Percentiles rank a stretch among this genome's conserved stretches.
Evolutionary conservation across 129 eudicot species (phyloP).

Genomic region (Deinandra increscens): DNA sequence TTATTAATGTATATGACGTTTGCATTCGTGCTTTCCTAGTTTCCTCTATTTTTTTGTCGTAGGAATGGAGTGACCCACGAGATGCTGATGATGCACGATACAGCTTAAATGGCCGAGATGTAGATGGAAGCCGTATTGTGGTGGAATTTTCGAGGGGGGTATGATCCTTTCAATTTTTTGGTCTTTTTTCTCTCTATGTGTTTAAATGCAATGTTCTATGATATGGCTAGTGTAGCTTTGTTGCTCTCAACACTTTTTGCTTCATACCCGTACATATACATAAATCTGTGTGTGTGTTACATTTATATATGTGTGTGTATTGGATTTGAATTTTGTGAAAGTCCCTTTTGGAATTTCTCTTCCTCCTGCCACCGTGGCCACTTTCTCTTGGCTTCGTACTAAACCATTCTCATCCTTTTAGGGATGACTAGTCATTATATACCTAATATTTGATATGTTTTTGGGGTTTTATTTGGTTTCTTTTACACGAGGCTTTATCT

Average conservation of each 20-base stretch:
- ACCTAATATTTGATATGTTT: too few relatives aligned
- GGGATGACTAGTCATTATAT: background rate
- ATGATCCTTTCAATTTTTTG: background rate
- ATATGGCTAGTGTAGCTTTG: background rate
- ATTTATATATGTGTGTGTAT: too few relatives aligned
- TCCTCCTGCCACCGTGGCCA: background rate
- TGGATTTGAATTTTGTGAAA: background rate
- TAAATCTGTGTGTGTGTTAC: too few relatives aligned
- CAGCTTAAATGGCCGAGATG: too few relatives aligned
- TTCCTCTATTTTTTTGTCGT: too few relatives aligned
- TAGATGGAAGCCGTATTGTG: too few relatives aligned
- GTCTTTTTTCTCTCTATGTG: background rate
- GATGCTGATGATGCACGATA: too few relatives aligned
- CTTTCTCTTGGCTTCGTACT: background rate
- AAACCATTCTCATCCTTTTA: background rate
- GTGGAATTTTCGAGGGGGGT: too few relatives aligned
- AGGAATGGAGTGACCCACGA: too few relatives aligned
- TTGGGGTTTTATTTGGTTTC: background rate
- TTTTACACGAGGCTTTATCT: background rate
- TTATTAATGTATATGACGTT: constrained; percentile 28
- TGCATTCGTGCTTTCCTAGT: constrained; percentile 9
- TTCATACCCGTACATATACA: background rate
- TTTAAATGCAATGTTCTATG: background rate
- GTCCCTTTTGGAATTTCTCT: background rate
- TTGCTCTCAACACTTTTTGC: background rate